Percentiles rank a stretch among this genome's conserved stretches.
Evolutionary conservation across 768 basidiomycete genomes (phyloP).

Genomic region (Termitomyces sp.): DNA sequence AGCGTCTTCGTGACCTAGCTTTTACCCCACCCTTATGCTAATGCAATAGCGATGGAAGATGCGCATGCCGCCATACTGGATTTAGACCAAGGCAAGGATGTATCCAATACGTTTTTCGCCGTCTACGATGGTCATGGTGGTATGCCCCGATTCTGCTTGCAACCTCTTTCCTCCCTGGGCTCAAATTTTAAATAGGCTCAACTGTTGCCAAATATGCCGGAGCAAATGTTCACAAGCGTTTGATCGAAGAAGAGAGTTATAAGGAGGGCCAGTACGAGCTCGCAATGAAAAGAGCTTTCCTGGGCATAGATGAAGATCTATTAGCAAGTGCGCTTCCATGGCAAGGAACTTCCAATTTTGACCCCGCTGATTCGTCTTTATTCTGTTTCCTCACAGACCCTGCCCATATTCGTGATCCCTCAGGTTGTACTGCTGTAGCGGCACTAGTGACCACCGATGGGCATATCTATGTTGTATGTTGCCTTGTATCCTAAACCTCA

Average conservation of each 20-base stretch:
- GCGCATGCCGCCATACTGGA: constrained; percentile 76
- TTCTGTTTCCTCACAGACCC: constrained; percentile 50
- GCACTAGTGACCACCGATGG: constrained; percentile 74
- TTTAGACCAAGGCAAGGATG: constrained; percentile 46
- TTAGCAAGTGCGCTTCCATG: constrained; percentile 56
- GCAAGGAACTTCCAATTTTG: constrained; percentile 2
- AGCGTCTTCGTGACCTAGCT: neutral
- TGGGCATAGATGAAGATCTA: constrained; percentile 94
- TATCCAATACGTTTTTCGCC: constrained; percentile 80
- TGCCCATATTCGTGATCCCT: constrained; percentile 83
- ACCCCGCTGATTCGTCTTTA: constrained; percentile 1
- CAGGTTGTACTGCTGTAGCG: constrained; percentile 94
- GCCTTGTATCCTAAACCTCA: constrained; percentile 1
- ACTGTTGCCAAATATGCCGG: constrained; percentile 88
- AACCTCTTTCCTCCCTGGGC: constrained; percentile 1
- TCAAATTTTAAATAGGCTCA: constrained; percentile 44
- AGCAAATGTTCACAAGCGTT: constrained; percentile 72
- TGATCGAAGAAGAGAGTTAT: constrained; percentile 70
- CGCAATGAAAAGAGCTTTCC: constrained; percentile 83
- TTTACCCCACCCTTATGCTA: neutral
- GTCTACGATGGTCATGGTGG: constrained; percentile 99
- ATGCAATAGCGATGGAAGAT: constrained; percentile 88
- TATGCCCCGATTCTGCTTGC: constrained; percentile 27
- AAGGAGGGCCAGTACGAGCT: constrained; percentile 61
- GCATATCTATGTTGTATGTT: constrained; percentile 75